These are phyloP conservation scores for Debaryomyces subglobosus DNA, from an alignment of 1,139 yeast species.

Conservation along the genomic window DNA sequence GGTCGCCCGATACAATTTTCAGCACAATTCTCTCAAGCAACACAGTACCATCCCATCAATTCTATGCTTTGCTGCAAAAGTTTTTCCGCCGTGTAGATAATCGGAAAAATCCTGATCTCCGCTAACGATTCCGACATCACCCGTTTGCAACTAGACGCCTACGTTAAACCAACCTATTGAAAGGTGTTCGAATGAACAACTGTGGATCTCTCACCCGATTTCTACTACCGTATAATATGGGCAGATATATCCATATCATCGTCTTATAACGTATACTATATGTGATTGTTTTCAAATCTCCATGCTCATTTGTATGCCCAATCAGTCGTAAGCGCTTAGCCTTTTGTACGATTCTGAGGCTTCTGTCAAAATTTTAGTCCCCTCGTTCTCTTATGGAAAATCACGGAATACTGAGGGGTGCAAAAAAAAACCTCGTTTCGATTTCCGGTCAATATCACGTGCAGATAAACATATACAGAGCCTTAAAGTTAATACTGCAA, in stretches of 20 bases:
- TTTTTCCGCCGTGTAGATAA: slow-evolving; percentile 4
- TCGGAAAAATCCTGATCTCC: background rate
- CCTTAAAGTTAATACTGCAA: background rate
- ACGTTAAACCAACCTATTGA: background rate
- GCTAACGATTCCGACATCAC: slow-evolving; percentile 3
- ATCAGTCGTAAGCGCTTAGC: background rate
- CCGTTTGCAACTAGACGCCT: slow-evolving; percentile 4
- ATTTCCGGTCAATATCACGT: background rate
- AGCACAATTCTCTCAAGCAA: background rate
- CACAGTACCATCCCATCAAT: background rate
- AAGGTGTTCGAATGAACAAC: background rate
- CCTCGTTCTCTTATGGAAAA: slow-evolving; percentile 2
- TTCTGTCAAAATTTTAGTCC: background rate
- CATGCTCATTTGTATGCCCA: background rate
- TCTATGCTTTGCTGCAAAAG: slow-evolving; percentile 4
- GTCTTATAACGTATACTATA: background rate
- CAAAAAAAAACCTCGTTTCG: background rate
- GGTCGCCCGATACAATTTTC: background rate
- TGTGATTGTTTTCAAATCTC: no score
- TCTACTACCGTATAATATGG: background rate
- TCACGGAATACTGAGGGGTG: slow-evolving; percentile 7
- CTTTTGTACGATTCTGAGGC: background rate
- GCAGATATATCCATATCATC: background rate
- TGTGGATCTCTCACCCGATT: background rate
- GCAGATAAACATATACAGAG: background rate